Evolutionary conservation across 352 stramenopile species (phyloP).

Genomic region (Phytophthora sojae): DNA sequence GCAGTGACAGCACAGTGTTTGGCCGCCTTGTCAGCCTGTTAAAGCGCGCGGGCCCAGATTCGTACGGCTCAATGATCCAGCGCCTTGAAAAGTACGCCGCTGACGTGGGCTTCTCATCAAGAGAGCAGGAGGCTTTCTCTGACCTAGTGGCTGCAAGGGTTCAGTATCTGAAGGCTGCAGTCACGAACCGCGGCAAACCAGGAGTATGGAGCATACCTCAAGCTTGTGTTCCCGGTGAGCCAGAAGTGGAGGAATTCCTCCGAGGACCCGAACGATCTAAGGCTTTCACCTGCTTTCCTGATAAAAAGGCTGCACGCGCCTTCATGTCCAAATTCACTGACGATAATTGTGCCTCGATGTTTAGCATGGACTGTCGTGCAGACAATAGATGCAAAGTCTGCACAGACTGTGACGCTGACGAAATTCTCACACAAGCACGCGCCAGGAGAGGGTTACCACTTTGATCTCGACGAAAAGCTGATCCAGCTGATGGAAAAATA

Average conservation of each 20-base stretch:
- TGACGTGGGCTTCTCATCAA: background rate
- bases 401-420: background rate
- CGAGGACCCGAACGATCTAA: background rate
- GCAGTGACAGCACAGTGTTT: background rate
- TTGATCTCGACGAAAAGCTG: background rate
- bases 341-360: background rate
- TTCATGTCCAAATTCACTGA: background rate
- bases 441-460: background rate
- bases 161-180: background rate
- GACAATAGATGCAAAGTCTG: background rate
- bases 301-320: background rate
- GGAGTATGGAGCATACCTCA: background rate
- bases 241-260: slow-evolving; percentile 1
- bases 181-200: background rate
- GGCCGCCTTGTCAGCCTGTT: background rate
- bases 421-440: background rate
- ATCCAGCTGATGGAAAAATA: background rate
- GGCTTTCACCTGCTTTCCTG: background rate
- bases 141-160: background rate
- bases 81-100: background rate
- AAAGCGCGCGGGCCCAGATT: background rate
- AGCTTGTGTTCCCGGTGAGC: background rate
- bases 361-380: background rate
- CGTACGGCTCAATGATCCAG: background rate
- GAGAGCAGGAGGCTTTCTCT: background rate